Evolutionary conservation across 371 early-diverging fungal genomes (phyloP), one percentile per base, ranked within the genome.

Genomic region (Saksenaea vasiformis): DNA sequence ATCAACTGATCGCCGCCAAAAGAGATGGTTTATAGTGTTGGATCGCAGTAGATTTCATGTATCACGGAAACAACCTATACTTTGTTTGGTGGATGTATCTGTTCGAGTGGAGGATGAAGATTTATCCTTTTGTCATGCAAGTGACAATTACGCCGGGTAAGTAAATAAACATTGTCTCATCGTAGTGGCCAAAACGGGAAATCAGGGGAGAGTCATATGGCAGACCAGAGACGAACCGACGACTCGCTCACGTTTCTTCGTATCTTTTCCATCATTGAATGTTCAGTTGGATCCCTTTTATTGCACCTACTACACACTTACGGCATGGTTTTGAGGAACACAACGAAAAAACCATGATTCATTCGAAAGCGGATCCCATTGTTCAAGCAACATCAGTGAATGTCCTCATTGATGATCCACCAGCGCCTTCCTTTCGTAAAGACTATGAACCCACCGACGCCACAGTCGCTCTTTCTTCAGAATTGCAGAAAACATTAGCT

Each of bases 221-320:
- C 51, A 22, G 22, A 47, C 51, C 51, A 47, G 22, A 47, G 51
- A 47, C 27, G 22, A 39, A 47, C 51, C 51, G 22, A 22, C 51
- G 51, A 47, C 10, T 22, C 5, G 51, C 24, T 47, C 51, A 47
- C 51, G 51, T 47, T 47, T 47, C 51, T 17, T 22, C 10, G 22
- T 47, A 47, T 47, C 51, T 9, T 22, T 22, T 22, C 22, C 22
- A 31, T 47, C 11, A 22, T 47, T 47, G 22, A 22, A 47, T 47
- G 51, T 47, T 47, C 51, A 47, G 51, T 22, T 47, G 51, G 51
- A n/a, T 47, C n/a, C 51, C n/a, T 47, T 47, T 47, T 47, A 11
- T 47, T 22, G 51, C 51, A 47, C 22, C 51, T 47, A 22, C 51
- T 10, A 22, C 51, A n/a, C 22, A 10, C 1, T 22, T 22, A 22